A percentile compares a stretch with the other conserved stretches of the same genome.
phyloP scores from a whole-genome alignment of 2,329 filamentous ascomycete genomes.

The Aspergillus ibericus region DNA sequence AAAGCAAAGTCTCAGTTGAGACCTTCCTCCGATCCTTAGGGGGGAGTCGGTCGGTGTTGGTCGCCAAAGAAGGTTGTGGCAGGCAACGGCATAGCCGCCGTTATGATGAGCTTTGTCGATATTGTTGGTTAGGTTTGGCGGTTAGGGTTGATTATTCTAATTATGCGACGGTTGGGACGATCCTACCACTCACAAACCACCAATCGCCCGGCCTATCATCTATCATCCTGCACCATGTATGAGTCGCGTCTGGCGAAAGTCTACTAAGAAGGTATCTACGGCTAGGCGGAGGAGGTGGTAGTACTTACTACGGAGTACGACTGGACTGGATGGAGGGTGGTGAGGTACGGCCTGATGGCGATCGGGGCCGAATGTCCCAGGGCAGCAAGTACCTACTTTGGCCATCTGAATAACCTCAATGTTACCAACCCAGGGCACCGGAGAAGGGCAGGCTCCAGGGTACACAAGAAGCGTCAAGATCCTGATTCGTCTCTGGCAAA shows the following conservation, averaged over 20 bases:
- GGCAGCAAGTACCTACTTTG: not conserved
- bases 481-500: slow-evolving; percentile 9
- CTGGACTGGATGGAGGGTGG: not conserved
- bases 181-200: not conserved
- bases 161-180: not conserved
- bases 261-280: not conserved
- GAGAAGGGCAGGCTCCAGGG: not conserved
- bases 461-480: slow-evolving; percentile 5
- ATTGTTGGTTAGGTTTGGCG: slow-evolving; percentile 2
- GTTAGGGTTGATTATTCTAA: slow-evolving; percentile 3
- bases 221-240: not conserved
- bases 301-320: too few species aligned
- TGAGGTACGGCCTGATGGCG: not conserved
- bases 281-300: not conserved
- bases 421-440: not conserved
- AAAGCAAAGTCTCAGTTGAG: not conserved
- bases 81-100: not conserved
- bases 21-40: not conserved
- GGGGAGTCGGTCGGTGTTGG: not conserved
- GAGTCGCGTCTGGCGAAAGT: not conserved
- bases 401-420: not conserved
- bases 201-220: not conserved
- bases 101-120: not conserved
- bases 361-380: not conserved
- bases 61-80: not conserved